Percentiles rank a stretch among this genome's conserved stretches.
Conservation (phyloP, 2,329 filamentous ascomycete species). For the Magnaporthales sp. region DNA sequence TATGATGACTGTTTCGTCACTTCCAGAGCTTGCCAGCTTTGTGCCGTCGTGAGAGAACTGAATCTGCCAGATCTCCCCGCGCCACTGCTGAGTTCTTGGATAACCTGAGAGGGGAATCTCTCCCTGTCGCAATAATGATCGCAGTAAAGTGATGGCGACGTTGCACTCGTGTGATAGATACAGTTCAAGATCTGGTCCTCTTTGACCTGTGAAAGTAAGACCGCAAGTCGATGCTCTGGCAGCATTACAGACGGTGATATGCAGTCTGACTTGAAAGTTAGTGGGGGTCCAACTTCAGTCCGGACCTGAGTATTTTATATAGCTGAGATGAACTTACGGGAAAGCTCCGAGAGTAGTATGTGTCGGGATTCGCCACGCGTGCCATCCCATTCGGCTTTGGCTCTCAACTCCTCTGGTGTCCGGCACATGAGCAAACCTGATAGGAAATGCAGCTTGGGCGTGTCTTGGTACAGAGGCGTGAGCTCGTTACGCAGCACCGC, state of each 20-base stretch:
- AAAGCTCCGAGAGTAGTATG: conserved; percentile 69
- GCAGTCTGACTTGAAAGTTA: conserved; percentile 45
- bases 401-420: conserved; percentile 65
- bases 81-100: conserved; percentile 64
- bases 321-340: conserved; percentile 45
- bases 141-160: conserved; percentile 75
- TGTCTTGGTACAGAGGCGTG: conserved; percentile 76
- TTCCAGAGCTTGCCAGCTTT: conserved; percentile 74
- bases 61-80: conserved; percentile 85
- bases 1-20: conserved; percentile 66
- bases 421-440: conserved; percentile 89
- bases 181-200: conserved; percentile 74
- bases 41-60: conserved; percentile 83
- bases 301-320: no score
- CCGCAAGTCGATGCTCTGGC: conserved; percentile 78
- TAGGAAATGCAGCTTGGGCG: conserved; percentile 67
- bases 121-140: conserved; percentile 77
- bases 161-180: conserved; percentile 76
- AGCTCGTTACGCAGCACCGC: conserved; percentile 80
- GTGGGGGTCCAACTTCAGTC: conserved; percentile 13
- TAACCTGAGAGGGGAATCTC: conserved; percentile 67
- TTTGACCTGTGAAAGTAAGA: conserved; percentile 76
- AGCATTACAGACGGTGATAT: conserved; percentile 98
- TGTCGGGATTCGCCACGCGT: conserved; percentile 67
- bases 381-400: conserved; percentile 78